Evolutionary conservation across 2,329 filamentous ascomycete genomes (phyloP), one percentile per base, ranked within the genome.

Genomic region (Phoma sp.): DNA sequence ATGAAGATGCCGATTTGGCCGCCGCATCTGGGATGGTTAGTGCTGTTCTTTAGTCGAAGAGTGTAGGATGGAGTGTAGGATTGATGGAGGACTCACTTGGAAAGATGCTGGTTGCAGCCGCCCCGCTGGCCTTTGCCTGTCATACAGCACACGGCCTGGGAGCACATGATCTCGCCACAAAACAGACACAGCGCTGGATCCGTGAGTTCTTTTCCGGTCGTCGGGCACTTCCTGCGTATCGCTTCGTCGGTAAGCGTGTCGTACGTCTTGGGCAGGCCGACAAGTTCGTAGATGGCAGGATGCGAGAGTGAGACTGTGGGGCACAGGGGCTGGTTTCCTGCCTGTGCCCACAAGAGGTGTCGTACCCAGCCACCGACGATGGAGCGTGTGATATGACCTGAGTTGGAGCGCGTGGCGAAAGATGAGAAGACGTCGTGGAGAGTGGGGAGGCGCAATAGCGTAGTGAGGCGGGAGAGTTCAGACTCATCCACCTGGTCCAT

Each of bases 81-180:
- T 38, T 28, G 12, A n/a, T n/a, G 5, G 15, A 25, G 10, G 28
- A 84, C 88, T 77, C 82, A 96, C 90, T 87, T 92, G 60, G 84
- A 79, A 80, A 96, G 87, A 77, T 99, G 95, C 77, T 96, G 91
- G 74, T 93, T 93, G 60, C 91, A 93, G 26, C 96, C 33, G 65
- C 74, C 62, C 32, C 79, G 75, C 37, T 75, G 76, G 14, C 47
- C 47, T 52, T 84, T 84, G 55, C 86, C 81, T 65, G 87, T 87
- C 69, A 91, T 86, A 73, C 95, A 99, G 78, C 95, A 99, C 39
- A 93, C 89, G 38, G 90, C 92, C 78, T 99, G 95, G 9, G 90
- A 92, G 76, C 95, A 99, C 76, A 97, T 93, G 33, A 99, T 91
- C n/a, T 93, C 92, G 28, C 95, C 93, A 71, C 95, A 99, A 78